phyloP scores from a whole-genome alignment of 2,329 filamentous ascomycete species.

The Aureobasidium pullulans region DNA sequence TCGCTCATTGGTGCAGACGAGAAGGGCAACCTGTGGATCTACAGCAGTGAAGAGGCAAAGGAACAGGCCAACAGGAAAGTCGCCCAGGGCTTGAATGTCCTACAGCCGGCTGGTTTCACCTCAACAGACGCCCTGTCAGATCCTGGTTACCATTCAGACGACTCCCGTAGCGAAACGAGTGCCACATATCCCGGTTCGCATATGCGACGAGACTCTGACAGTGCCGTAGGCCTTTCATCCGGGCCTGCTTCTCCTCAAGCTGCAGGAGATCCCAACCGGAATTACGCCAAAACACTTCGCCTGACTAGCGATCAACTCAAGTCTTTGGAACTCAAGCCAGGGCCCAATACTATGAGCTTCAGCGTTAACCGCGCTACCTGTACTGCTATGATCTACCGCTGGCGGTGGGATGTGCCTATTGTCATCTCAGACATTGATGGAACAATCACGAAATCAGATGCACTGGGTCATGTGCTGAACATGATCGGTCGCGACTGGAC shows the following conservation, averaged over 20 bases:
- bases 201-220: slow-evolving; percentile 60
- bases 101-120: slow-evolving; percentile 46
- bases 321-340: slow-evolving; percentile 69
- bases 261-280: slow-evolving; percentile 64
- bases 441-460: slow-evolving; percentile 77
- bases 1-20: slow-evolving; percentile 92
- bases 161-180: slow-evolving; percentile 47
- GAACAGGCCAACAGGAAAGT: slow-evolving; percentile 68
- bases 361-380: slow-evolving; percentile 94
- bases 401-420: slow-evolving; percentile 84
- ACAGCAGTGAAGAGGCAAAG: slow-evolving; percentile 94
- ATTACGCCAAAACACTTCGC: slow-evolving; percentile 93
- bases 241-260: slow-evolving; percentile 45
- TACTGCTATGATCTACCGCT: slow-evolving; percentile 85
- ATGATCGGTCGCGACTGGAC: slow-evolving; percentile 98
- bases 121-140: slow-evolving; percentile 81
- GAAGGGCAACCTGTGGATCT: slow-evolving; percentile 97
- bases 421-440: slow-evolving; percentile 98
- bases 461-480: slow-evolving; percentile 76
- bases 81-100: slow-evolving; percentile 25
- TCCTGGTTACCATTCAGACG: slow-evolving; percentile 91
- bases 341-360: slow-evolving; percentile 92
- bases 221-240: slow-evolving; percentile 59
- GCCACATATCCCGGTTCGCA: slow-evolving; percentile 39
- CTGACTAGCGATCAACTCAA: slow-evolving; percentile 94